Evolutionary conservation across 116 monocot species (phyloP).

Genomic region (Papilionanthe hybrid): DNA sequence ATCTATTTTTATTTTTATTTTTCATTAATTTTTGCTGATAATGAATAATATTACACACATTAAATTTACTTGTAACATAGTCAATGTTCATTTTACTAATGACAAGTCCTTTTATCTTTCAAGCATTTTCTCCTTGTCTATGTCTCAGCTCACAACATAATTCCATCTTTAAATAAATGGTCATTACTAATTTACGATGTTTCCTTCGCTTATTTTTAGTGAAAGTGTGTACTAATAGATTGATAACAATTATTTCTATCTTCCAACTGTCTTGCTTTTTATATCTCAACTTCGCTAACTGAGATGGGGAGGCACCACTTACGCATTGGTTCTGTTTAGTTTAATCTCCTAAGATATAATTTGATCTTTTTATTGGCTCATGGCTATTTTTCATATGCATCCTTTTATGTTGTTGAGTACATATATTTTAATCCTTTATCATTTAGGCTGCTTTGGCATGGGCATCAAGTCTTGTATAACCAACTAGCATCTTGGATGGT

Average conservation of each 20-base stretch:
- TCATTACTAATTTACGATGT: neutral
- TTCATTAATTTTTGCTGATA: neutral
- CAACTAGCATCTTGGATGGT: conserved; percentile 93
- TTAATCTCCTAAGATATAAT: neutral
- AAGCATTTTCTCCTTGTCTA: neutral
- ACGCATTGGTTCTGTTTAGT: neutral
- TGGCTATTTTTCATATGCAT: neutral
- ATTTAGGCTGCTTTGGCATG: conserved; percentile 93
- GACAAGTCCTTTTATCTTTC: neutral
- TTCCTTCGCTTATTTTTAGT: neutral
- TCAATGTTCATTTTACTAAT: neutral
- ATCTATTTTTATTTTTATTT: neutral
- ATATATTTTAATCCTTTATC: conserved; percentile 2
- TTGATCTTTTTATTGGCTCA: neutral
- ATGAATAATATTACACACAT: neutral
- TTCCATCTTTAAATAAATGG: neutral
- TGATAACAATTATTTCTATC: neutral
- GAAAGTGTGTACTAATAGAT: neutral
- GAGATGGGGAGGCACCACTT: neutral
- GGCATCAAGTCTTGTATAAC: conserved; percentile 91
- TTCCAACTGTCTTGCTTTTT: neutral
- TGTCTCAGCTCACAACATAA: neutral
- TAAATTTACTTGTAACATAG: neutral
- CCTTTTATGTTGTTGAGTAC: neutral
- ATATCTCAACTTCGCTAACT: neutral